Evolutionary conservation across 2,329 filamentous ascomycete genomes (phyloP), one percentile per base, ranked within the genome.

Genomic region (Coniochaeta sp.): DNA sequence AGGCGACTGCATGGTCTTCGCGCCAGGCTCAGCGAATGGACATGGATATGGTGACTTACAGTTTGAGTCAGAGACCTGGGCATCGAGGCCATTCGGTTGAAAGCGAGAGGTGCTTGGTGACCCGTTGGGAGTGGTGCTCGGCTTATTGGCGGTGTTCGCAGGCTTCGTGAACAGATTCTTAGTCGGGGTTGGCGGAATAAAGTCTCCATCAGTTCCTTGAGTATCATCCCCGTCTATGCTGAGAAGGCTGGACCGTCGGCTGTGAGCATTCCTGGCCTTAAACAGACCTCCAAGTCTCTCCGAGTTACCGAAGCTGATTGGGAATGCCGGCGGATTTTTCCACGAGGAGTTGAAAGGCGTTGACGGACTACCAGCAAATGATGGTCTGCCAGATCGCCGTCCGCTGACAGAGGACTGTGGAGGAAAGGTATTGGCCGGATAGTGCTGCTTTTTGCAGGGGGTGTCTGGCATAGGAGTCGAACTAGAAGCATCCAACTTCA

Each of bases 181-280:
- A 0, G 95, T 98, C 0, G 95, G 95, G 1, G 95, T 99, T 1
- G 93, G 93, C n/a, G 93, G 93, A 60, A 93, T 38, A 38, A n/a
- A 79, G 57, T 96, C 92, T 42, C 77, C 80, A 61, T 93, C 90
- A 19, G 75, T 60, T 19, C 66, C 67, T 28, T 67, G 66, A 38
- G 63, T 64, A 61, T 67, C 88, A 57, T 96, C 91, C 24, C 87
- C 89, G 67, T 96, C 90, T 52, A 93, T 77, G 70, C 91, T 96
- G 17, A 92, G 78, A 63, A 96, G 86, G 73, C 93, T 97, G 57
- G 83, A 84, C 60, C 79, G 79, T 55, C 82, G 80, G 17, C 74
- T 72, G 61, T 79, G 76, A 34, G 75, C 73, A 7, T 74, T 71
- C 30, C 76, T 74, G 14, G 71, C 85, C 77, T 78, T 78, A 68